phyloP scores from a whole-genome alignment of 1,139 yeast species.

The Saccharomyces pastorianus region DNA sequence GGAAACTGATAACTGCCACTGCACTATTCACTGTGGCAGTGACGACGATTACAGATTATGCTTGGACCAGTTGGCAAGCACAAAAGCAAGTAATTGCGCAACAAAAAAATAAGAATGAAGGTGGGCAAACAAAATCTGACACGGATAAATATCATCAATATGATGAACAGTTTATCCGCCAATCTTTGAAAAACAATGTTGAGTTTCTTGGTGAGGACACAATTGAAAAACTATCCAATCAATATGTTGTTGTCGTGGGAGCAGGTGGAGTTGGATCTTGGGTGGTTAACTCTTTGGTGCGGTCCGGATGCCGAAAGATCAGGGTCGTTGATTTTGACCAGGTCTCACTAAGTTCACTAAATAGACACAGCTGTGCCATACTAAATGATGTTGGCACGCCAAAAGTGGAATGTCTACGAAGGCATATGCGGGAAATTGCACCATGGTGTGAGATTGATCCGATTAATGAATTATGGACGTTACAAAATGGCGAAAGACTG shows the following conservation, averaged over 20 bases:
- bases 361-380: slow-evolving; percentile 90
- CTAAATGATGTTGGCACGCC: slow-evolving; percentile 83
- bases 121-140: slow-evolving; percentile 5
- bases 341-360: slow-evolving; percentile 81
- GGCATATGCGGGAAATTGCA: slow-evolving; percentile 58
- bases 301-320: slow-evolving; percentile 78
- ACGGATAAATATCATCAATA: slow-evolving; percentile 28
- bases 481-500: slow-evolving; percentile 53
- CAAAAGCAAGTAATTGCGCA: neutral
- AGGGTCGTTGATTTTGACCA: slow-evolving; percentile 91
- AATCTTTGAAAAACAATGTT: slow-evolving; percentile 86
- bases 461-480: slow-evolving; percentile 66
- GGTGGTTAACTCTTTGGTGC: slow-evolving; percentile 84
- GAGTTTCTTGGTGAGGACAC: slow-evolving; percentile 87
- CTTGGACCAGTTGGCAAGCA: neutral
- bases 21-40: slow-evolving; percentile 25
- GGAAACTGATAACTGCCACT: slow-evolving; percentile 27
- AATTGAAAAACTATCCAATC: slow-evolving; percentile 62
- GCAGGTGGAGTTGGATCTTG: slow-evolving; percentile 98
- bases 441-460: slow-evolving; percentile 88
- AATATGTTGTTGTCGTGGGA: slow-evolving; percentile 79
- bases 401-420: slow-evolving; percentile 70
- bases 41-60: slow-evolving; percentile 20
- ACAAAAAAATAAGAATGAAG: slow-evolving; percentile 1
- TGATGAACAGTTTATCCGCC: slow-evolving; percentile 72